A percentile compares a stretch with the other conserved stretches of the same genome.
Conservation (phyloP, 805 yeast species). For the Cyberlindnera bimundalis region DNA sequence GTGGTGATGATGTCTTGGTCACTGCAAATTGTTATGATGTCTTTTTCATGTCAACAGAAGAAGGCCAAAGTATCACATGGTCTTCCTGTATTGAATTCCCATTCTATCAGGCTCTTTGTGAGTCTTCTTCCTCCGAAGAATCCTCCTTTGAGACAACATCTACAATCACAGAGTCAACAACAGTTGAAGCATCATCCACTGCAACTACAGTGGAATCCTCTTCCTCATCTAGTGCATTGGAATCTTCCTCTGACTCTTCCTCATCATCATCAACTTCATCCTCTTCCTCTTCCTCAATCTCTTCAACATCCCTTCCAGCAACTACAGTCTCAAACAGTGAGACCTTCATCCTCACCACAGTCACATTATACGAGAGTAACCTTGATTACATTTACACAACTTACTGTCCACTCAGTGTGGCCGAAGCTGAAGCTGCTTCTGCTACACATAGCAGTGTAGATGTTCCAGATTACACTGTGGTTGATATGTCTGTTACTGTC, state of each 20-base stretch:
- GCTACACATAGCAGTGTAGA: constrained; percentile 1
- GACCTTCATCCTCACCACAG: constrained; percentile 17
- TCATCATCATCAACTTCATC: not conserved
- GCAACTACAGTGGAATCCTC: constrained; percentile 3
- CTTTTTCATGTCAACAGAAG: constrained; percentile 19
- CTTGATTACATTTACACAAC: constrained; percentile 17
- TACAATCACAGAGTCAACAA: constrained; percentile 9
- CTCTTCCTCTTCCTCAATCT: constrained; percentile 1
- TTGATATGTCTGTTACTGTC: constrained; percentile 1
- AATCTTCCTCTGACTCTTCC: constrained; percentile 3
- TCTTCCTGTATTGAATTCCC: constrained; percentile 26
- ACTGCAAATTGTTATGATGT: constrained; percentile 27
- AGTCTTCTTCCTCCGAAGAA: not conserved
- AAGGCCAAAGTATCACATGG: constrained; percentile 20
- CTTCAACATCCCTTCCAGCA: constrained; percentile 1
- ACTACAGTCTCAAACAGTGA: constrained; percentile 12
- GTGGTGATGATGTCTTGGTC: constrained; percentile 16
- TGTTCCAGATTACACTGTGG: constrained; percentile 8
- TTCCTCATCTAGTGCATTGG: constrained; percentile 4
- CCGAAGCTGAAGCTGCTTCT: constrained; percentile 1
- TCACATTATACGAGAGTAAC: constrained; percentile 16
- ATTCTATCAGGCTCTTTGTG: constrained; percentile 21
- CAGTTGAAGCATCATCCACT: constrained; percentile 4
- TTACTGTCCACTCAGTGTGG: constrained; percentile 17
- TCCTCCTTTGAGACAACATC: not conserved